Evolutionary conservation across 2,329 filamentous ascomycete species (phyloP), one percentile per base, ranked within the genome.

Genomic region (Teratosphaeria destructans): DNA sequence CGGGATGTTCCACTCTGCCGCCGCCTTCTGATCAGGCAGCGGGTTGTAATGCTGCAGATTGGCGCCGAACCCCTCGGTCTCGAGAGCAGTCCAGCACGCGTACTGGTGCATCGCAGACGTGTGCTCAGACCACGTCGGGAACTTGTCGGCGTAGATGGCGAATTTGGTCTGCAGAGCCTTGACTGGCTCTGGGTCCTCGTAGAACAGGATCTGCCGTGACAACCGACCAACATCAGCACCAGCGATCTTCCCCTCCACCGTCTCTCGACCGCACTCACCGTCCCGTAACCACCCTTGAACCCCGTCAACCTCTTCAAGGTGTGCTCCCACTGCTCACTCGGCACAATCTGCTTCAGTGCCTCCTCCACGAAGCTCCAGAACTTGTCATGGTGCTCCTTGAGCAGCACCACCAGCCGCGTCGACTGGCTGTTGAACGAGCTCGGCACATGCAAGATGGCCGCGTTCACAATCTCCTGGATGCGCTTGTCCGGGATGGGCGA

Each of bases 41-140:
- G 90, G 90, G 82, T 90, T 94, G 81, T 95, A 95, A 79, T 96
- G 91, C 81, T 96, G 91, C 57, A 96, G 81, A 81, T 92, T 95
- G 72, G 87, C 88, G 65, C 90, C 90, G 59, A 95, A 83, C 34
- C 91, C 90, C 73, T 94, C 90, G 62, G 86, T 81, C 77, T 92
- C 88, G 60, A 96, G 84, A 3, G 86, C 88, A 19, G 86, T 86
- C 91, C 91, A 96, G 66, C 90, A 73, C 65, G 84, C 79, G 76
- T 83, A 88, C 79, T 96, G 89, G 70, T 89, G 83, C 85, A 96
- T 96, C 74, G 82, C 92, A 72, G 82, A 82, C 63, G 86, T 85
- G 77, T 96, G 90, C 64, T 82, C 78, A 60, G 85, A 85, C 89
- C 89, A 96, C 67, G 73, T 71, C 43, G 62, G 85, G 85, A 96